Base-by-base conservation (phyloP, 768 basidiomycete species). In the Tricholoma saponaceum region DNA sequence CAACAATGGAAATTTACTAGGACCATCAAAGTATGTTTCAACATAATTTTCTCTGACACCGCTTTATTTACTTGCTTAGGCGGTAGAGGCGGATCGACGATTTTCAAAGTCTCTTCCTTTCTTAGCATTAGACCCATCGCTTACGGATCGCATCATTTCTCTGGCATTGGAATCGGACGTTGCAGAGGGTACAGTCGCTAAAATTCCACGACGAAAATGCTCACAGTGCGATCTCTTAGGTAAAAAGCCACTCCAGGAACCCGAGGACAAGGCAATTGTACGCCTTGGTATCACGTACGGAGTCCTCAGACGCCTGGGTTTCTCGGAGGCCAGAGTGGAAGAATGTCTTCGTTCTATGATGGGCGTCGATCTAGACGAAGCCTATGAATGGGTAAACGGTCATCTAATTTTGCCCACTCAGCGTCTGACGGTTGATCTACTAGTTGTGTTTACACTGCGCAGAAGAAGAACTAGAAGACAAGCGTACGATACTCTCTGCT, bases 231-330 rank as follows among this genome's bases (percentile, higher is more conserved):
- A 28, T 47, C 32, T 58, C 14, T 26, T 58, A 79, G 76, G 58
- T 26, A 69, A 60, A 57, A 76, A 74, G 60, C 56, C 70, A 20
- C 39, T 80, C 2, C 82, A 86, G 33, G 82, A 86, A 57, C 61
- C 83, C 1, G 84, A 86, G 62, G 92, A 96, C 41, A 96, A 90
- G 66, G 73, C 78, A 2, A 70, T 92, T 2, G 70, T 82, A 9
- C 83, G 84, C 56, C 77, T 97, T 22, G 95, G 84, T 14, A 78
- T 92, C 43, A 89, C 89, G 0, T 94, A 90, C 66, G 92, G 93
- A 44, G 82, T 89, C 25, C 75, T 98, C 23, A 77, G 88, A 60
- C 81, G 90, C 50, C 76, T 95, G 22, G 92, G 91, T 3, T 93
- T 93, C 67, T 70, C 79, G 1, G 85, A 90, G 64, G 78, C 78